These are phyloP conservation scores for Kwoniella botswanensis DNA, from an alignment of 768 basidiomycete species.

Conservation along the genomic window DNA sequence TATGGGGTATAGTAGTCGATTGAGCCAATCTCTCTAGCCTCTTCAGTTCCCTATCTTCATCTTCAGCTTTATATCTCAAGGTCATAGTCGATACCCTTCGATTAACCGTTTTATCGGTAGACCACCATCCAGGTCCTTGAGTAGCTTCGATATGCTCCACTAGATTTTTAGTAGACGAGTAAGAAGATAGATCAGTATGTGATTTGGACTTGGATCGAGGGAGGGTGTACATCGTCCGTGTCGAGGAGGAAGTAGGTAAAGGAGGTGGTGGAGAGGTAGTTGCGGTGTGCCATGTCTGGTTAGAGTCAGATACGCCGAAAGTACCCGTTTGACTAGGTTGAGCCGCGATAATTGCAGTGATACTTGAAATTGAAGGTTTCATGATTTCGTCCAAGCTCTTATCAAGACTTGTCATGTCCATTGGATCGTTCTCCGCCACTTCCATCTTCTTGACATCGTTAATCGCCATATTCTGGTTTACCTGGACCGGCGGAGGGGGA, in stretches of 20 bases:
- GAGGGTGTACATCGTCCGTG: conserved; percentile 9
- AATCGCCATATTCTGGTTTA: neutral
- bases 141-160: conserved; percentile 35
- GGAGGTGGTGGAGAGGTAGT: neutral
- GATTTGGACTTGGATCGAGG: conserved; percentile 33
- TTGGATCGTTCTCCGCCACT: neutral
- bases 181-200: conserved; percentile 24
- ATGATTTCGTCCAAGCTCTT: neutral
- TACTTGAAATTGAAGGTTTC: no score
- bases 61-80: neutral
- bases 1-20: conserved; percentile 12
- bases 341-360: neutral
- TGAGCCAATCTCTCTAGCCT: conserved; percentile 19
- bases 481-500: neutral
- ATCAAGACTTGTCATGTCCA: neutral
- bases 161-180: conserved; percentile 31
- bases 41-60: conserved; percentile 13
- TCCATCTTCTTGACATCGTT: neutral
- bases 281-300: neutral
- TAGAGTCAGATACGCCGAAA: conserved; percentile 6
- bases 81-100: neutral
- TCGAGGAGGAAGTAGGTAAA: conserved; percentile 6
- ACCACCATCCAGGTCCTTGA: conserved; percentile 49
- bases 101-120: conserved; percentile 17
- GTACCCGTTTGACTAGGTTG: conserved; percentile 11